phyloP scores from a whole-genome alignment of 2,329 filamentous ascomycete genomes.

The Aspergillus novoparasiticus region DNA sequence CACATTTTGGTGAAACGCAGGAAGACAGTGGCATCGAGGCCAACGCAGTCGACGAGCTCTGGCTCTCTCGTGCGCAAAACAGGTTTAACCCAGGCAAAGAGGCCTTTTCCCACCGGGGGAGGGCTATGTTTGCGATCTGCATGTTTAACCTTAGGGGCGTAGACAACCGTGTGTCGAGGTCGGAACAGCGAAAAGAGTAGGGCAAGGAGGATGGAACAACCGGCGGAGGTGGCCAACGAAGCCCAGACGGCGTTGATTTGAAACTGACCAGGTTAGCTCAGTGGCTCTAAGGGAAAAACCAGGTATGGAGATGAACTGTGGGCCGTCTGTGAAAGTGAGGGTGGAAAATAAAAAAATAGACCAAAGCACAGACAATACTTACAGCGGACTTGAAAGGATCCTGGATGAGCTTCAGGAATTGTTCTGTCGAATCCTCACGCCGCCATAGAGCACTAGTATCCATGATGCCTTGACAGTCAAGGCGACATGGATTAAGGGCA shows the following conservation, averaged over 20 bases:
- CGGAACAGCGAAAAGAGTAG: slow-evolving; percentile 85
- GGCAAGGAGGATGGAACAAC: slow-evolving; percentile 71
- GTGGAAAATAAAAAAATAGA: background rate
- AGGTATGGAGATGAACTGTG: background rate
- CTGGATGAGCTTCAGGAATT: slow-evolving; percentile 48
- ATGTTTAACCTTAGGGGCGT: slow-evolving; percentile 91
- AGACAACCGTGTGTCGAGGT: slow-evolving; percentile 88
- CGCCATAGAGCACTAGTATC: slow-evolving; percentile 26
- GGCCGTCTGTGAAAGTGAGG: background rate
- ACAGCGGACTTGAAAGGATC: slow-evolving; percentile 49
- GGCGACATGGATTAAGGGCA: slow-evolving; percentile 17
- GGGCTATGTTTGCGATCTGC: slow-evolving; percentile 88
- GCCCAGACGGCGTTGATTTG: slow-evolving; percentile 69
- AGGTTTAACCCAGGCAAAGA: slow-evolving; percentile 84
- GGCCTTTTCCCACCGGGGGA: slow-evolving; percentile 80
- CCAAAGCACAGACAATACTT: slow-evolving; percentile 21
- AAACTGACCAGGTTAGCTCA: slow-evolving; percentile 45
- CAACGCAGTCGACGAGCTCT: slow-evolving; percentile 76
- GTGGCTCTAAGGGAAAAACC: background rate
- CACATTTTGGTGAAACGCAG: slow-evolving; percentile 88
- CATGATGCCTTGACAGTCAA: slow-evolving; percentile 27
- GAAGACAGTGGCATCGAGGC: slow-evolving; percentile 89
- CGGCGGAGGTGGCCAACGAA: slow-evolving; percentile 78
- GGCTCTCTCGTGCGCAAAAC: slow-evolving; percentile 77
- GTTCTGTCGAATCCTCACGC: slow-evolving; percentile 33